Evolutionary conservation across 805 yeast species (phyloP).

Genomic region (Wickerhamiella bombiphila): DNA sequence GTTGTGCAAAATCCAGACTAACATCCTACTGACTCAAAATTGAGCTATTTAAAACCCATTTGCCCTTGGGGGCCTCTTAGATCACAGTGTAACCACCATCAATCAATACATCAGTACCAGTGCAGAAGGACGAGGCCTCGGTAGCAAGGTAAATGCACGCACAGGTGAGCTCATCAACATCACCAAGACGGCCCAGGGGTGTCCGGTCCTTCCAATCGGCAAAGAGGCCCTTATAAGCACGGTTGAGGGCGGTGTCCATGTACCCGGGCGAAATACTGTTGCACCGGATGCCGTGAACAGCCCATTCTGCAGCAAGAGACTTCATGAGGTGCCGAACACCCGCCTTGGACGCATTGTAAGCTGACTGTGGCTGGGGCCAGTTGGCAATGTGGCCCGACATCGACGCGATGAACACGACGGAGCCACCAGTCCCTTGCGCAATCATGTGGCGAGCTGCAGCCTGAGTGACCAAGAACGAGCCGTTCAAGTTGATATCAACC

Average conservation of each 20-base stretch:
- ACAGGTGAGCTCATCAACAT: conserved; percentile 55
- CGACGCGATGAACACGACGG: conserved; percentile 50
- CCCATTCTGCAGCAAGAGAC: conserved; percentile 65
- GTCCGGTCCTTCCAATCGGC: conserved; percentile 49
- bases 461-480: conserved; percentile 52
- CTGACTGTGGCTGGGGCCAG: conserved; percentile 58
- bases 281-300: conserved; percentile 49
- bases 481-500: conserved; percentile 50
- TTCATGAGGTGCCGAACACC: conserved; percentile 52
- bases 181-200: conserved; percentile 56
- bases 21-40: too few species aligned
- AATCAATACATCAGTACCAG: conserved; percentile 52
- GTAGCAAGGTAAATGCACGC: conserved; percentile 48
- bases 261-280: conserved; percentile 58
- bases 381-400: conserved; percentile 60
- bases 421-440: conserved; percentile 38
- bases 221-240: conserved; percentile 37
- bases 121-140: conserved; percentile 43
- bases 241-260: conserved; percentile 55
- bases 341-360: conserved; percentile 61
- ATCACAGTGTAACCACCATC: conserved; percentile 42
- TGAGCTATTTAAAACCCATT: too few species aligned
- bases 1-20: too few species aligned
- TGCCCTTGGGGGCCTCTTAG: too few species aligned
- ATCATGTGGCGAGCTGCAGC: conserved; percentile 55